Percentiles rank a stretch among this genome's conserved stretches.
phyloP scores from a whole-genome alignment of 2,329 filamentous ascomycete species.

The Calycina marina region DNA sequence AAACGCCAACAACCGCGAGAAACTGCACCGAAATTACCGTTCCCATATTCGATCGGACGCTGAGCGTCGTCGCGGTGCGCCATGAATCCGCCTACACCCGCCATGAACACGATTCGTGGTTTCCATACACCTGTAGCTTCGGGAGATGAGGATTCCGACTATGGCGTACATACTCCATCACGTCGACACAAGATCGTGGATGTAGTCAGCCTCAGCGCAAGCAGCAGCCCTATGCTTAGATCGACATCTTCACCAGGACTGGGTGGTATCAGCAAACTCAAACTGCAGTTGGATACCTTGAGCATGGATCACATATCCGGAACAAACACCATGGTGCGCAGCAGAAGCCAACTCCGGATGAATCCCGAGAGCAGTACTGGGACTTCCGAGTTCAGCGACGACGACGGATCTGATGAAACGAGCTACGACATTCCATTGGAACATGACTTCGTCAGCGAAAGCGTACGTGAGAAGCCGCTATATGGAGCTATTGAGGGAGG shows the following conservation, averaged over 20 bases:
- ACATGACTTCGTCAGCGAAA: constrained; percentile 68
- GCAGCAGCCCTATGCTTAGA: constrained; percentile 48
- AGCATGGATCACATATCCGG: constrained; percentile 44
- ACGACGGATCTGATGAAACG: constrained; percentile 52
- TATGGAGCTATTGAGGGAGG: constrained; percentile 37
- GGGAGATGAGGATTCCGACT: constrained; percentile 40
- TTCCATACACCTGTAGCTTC: constrained; percentile 26
- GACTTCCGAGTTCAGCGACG: constrained; percentile 36
- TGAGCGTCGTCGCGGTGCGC: constrained; percentile 23
- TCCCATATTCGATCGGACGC: constrained; percentile 23
- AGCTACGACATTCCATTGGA: constrained; percentile 79
- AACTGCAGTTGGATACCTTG: constrained; percentile 66
- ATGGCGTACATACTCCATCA: constrained; percentile 28
- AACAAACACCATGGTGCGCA: constrained; percentile 40
- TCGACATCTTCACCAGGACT: constrained; percentile 31
- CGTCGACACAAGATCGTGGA: constrained; percentile 23
- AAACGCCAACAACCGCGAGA: constrained; percentile 18
- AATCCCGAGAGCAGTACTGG: constrained; percentile 34
- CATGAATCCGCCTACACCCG: constrained; percentile 19
- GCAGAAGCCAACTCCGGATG: constrained; percentile 40
- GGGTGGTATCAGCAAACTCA: constrained; percentile 70
- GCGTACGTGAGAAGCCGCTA: constrained; percentile 27
- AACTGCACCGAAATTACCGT: constrained; percentile 22
- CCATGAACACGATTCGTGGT: constrained; percentile 21
- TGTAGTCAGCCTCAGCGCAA: constrained; percentile 30